Percentiles rank a stretch among this genome's conserved stretches.
These are phyloP conservation scores for Elaphomyces granulatus DNA, from an alignment of 495 filamentous ascomycete species.

Conservation along the genomic window DNA sequence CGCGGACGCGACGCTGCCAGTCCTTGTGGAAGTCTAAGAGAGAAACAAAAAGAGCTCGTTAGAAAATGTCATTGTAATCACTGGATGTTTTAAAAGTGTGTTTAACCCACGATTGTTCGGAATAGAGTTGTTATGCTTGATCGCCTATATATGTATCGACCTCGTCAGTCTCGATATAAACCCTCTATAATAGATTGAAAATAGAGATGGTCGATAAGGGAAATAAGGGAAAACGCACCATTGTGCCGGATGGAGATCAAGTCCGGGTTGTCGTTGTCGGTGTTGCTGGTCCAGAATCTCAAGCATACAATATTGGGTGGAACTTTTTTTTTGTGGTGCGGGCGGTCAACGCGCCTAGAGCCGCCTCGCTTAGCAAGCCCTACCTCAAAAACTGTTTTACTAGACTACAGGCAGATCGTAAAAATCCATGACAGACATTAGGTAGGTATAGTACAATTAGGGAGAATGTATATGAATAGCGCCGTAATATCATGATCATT, in stretches of 20 bases:
- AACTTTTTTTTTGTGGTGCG: slow-evolving; percentile 36
- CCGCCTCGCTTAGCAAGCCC: slow-evolving; percentile 39
- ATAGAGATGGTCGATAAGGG: too few species aligned
- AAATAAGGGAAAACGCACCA: slow-evolving; percentile 41
- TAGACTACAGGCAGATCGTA: too few species aligned
- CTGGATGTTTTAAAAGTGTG: too few species aligned
- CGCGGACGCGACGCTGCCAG: slow-evolving; percentile 96
- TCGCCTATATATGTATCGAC: slow-evolving; percentile 73
- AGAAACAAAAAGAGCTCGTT: slow-evolving; percentile 2
- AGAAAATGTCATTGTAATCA: slow-evolving; percentile 14
- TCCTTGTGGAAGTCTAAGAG: slow-evolving; percentile 93
- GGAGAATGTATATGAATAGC: too few species aligned
- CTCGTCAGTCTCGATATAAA: too few species aligned
- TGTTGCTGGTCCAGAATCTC: slow-evolving; percentile 38
- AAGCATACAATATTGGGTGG: slow-evolving; percentile 22
- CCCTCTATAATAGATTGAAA: too few species aligned
- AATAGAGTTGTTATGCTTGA: slow-evolving; percentile 99
- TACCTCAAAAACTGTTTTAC: too few species aligned
- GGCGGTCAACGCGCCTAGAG: slow-evolving; percentile 17
- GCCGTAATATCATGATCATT: too few species aligned
- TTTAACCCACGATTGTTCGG: slow-evolving; percentile 89
- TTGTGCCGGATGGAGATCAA: slow-evolving; percentile 53
- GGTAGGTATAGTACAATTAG: too few species aligned
- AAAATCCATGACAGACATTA: too few species aligned
- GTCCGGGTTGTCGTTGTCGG: slow-evolving; percentile 31